These are phyloP conservation scores for Mycena filopes DNA, from an alignment of 768 basidiomycete genomes.

Conservation along the genomic window DNA sequence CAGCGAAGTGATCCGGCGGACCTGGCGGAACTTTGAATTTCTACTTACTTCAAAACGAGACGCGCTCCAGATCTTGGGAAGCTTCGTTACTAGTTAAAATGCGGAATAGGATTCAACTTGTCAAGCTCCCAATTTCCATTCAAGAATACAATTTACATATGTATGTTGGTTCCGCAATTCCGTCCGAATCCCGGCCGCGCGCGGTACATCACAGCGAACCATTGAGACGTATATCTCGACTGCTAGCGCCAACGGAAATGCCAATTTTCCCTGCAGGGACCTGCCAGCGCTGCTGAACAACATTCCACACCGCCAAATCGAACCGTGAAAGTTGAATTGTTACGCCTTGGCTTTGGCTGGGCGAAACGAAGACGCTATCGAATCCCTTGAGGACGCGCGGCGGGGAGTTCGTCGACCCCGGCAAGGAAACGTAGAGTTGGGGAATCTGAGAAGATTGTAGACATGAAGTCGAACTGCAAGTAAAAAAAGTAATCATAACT, in stretches of 20 bases:
- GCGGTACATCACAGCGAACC: conserved; percentile 45
- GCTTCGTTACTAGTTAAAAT: too few species aligned
- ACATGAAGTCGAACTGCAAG: too few species aligned
- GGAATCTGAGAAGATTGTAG: conserved; percentile 50
- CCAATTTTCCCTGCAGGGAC: conserved; percentile 60
- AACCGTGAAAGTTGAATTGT: conserved; percentile 61
- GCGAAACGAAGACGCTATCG: conserved; percentile 57
- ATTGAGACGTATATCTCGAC: conserved; percentile 57
- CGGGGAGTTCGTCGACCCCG: conserved; percentile 57
- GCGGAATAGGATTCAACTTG: too few species aligned
- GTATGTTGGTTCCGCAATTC: too few species aligned
- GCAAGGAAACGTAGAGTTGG: conserved; percentile 64
- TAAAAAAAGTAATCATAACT: not conserved
- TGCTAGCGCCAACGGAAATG: conserved; percentile 61
- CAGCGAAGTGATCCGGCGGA: too few species aligned
- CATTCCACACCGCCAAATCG: conserved; percentile 66
- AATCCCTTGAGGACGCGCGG: conserved; percentile 66
- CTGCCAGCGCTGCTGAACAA: conserved; percentile 61
- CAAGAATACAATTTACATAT: too few species aligned
- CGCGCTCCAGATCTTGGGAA: too few species aligned
- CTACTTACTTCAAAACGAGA: too few species aligned
- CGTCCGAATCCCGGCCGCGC: too few species aligned
- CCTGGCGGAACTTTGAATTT: too few species aligned
- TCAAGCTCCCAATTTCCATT: too few species aligned
- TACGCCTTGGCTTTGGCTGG: conserved; percentile 56